Conservation (phyloP, 805 yeast species). For the Lipomyces anomalus region DNA sequence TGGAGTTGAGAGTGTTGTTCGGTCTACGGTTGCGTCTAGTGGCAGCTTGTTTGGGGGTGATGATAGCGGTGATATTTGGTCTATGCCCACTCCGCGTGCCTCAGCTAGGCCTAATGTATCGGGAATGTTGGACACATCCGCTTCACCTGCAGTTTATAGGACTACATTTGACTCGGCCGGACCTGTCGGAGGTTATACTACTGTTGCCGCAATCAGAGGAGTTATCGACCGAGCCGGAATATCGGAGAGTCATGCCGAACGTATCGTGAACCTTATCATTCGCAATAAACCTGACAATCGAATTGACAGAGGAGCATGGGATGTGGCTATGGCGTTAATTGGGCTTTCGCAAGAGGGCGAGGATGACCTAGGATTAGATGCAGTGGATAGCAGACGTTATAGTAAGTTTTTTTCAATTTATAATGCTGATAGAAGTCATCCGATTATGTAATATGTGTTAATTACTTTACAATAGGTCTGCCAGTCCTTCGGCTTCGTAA, state of each 20-base stretch:
- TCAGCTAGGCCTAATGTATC: slow-evolving; percentile 20
- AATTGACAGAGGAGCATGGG: slow-evolving; percentile 30
- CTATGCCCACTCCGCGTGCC: slow-evolving; percentile 10
- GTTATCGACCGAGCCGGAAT: slow-evolving; percentile 24
- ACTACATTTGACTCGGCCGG: slow-evolving; percentile 22
- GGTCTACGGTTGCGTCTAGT: slow-evolving; percentile 9
- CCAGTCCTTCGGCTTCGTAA: no score
- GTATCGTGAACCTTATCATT: slow-evolving; percentile 10
- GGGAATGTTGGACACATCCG: slow-evolving; percentile 14
- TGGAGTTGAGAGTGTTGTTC: slow-evolving; percentile 3
- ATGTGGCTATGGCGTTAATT: slow-evolving; percentile 31
- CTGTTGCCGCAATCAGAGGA: slow-evolving; percentile 17
- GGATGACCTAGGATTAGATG: slow-evolving; percentile 29
- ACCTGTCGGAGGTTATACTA: slow-evolving; percentile 21
- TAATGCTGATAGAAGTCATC: no score
- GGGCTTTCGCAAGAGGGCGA: slow-evolving; percentile 34
- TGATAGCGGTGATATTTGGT: slow-evolving; percentile 17
- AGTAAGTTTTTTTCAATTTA: slow-evolving; percentile 12
- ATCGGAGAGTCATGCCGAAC: slow-evolving; percentile 9
- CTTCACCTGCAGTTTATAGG: slow-evolving; percentile 20
- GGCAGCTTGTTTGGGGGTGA: slow-evolving; percentile 13
- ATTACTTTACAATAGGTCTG: no score
- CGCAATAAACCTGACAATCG: slow-evolving; percentile 23
- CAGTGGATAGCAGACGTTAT: slow-evolving; percentile 26
- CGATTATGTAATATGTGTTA: no score